phyloP scores from a whole-genome alignment of 768 basidiomycete genomes.

The Boletales sp. region DNA sequence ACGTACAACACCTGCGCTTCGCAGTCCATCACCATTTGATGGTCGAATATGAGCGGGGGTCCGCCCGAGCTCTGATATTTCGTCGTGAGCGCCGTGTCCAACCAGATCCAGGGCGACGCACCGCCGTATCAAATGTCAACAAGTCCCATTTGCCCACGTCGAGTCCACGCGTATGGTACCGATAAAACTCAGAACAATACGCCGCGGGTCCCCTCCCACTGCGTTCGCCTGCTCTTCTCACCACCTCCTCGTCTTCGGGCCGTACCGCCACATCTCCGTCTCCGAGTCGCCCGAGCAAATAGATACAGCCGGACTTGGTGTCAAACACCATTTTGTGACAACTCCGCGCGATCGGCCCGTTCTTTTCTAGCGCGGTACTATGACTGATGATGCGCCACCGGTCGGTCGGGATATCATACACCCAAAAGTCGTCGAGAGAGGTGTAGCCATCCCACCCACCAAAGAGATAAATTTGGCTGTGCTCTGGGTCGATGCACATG shows the following conservation, averaged over 20 bases:
- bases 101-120: slow-evolving; percentile 30
- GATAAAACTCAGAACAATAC: slow-evolving; percentile 68
- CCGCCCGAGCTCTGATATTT: slow-evolving; percentile 53
- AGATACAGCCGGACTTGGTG: slow-evolving; percentile 63
- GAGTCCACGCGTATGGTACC: slow-evolving; percentile 43
- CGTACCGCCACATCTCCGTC: slow-evolving; percentile 47
- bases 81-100: background rate
- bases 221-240: slow-evolving; percentile 21
- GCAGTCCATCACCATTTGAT: slow-evolving; percentile 76
- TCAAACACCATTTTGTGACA: slow-evolving; percentile 87
- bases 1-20: slow-evolving; percentile 70
- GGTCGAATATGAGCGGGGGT: slow-evolving; percentile 73
- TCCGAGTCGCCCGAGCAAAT: slow-evolving; percentile 65
- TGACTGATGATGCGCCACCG: slow-evolving; percentile 61
- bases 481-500: slow-evolving; percentile 71
- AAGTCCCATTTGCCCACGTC: slow-evolving; percentile 71
- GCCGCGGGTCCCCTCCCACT: slow-evolving; percentile 20
- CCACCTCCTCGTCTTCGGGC: slow-evolving; percentile 19
- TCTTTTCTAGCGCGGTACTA: slow-evolving; percentile 50
- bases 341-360: slow-evolving; percentile 67
- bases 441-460: slow-evolving; percentile 78
- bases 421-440: slow-evolving; percentile 78
- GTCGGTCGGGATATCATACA: slow-evolving; percentile 55
- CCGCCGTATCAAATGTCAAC: slow-evolving; percentile 63
- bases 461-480: slow-evolving; percentile 66